These are phyloP conservation scores for Catharanthus roseus DNA, from an alignment of 257 asterid species.

Conservation along the genomic window DNA sequence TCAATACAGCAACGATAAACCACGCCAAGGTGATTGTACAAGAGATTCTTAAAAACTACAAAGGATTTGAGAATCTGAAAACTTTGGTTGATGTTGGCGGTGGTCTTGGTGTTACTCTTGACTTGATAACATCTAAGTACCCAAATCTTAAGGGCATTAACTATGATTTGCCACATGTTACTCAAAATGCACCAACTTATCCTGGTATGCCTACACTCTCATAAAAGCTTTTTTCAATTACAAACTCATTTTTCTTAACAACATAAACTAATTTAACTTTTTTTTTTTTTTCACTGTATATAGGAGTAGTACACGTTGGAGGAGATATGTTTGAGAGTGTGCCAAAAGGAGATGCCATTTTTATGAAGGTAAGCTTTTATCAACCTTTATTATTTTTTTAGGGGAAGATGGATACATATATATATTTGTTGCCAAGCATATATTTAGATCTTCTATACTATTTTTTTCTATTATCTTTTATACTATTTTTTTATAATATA, in stretches of 20 bases:
- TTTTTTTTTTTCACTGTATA: not conserved
- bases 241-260: no score
- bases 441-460: no score
- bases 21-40: constrained; percentile 21
- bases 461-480: no score
- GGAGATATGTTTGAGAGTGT: constrained; percentile 52
- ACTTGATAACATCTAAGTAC: constrained; percentile 28
- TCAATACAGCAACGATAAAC: constrained; percentile 28
- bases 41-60: constrained; percentile 22
- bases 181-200: constrained; percentile 30
- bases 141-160: no score
- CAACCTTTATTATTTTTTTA: no score
- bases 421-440: no score
- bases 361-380: constrained; percentile 26
- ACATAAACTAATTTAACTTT: no score
- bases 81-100: constrained; percentile 40
- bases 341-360: no score
- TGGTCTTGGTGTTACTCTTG: constrained; percentile 36
- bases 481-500: no score
- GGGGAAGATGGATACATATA: no score
- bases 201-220: constrained; percentile 13
- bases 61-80: constrained; percentile 27
- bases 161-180: constrained; percentile 36
- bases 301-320: constrained; percentile 38
- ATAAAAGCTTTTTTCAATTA: no score